phyloP scores from a whole-genome alignment of 768 basidiomycete genomes.

The Clavulina sp. region DNA sequence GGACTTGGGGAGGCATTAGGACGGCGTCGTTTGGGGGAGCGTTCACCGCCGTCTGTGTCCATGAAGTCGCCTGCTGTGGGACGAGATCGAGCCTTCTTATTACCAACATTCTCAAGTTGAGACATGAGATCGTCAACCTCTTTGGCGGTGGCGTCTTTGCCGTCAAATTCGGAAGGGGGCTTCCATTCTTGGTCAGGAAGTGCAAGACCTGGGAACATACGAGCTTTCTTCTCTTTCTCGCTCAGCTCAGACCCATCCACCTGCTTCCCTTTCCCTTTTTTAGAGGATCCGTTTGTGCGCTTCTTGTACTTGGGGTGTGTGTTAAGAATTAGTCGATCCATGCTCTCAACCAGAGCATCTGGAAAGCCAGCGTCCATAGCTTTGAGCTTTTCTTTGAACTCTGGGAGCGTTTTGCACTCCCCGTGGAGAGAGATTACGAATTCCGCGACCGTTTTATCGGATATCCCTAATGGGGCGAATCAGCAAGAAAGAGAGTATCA shows the following conservation, averaged over 20 bases:
- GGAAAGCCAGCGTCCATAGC: constrained; percentile 71
- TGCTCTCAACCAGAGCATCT: constrained; percentile 76
- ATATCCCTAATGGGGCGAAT: constrained; percentile 28
- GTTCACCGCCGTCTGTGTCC: constrained; percentile 21
- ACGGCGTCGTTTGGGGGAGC: constrained; percentile 43
- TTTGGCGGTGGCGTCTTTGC: constrained; percentile 25
- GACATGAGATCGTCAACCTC: constrained; percentile 85
- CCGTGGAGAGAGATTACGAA: constrained; percentile 87
- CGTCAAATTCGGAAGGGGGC: constrained; percentile 23
- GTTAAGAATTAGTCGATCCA: constrained; percentile 85
- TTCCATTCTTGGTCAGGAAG: constrained; percentile 56
- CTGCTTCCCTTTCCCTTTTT: constrained; percentile 17
- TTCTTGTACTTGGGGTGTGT: constrained; percentile 96
- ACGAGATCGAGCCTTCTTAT: constrained; percentile 31
- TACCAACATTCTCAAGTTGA: constrained; percentile 48
- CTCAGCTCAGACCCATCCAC: constrained; percentile 22
- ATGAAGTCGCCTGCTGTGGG: constrained; percentile 22
- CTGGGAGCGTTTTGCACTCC: constrained; percentile 52
- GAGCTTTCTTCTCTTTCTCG: constrained; percentile 61
- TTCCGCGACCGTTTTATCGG: constrained; percentile 88
- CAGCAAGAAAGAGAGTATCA: neutral
- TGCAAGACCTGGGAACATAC: constrained; percentile 82
- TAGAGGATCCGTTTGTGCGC: constrained; percentile 27
- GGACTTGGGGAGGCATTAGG: constrained; percentile 29
- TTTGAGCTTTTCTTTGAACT: constrained; percentile 67